phyloP scores from a whole-genome alignment of 495 filamentous ascomycete species.

The Astrocystis sublimbata region DNA sequence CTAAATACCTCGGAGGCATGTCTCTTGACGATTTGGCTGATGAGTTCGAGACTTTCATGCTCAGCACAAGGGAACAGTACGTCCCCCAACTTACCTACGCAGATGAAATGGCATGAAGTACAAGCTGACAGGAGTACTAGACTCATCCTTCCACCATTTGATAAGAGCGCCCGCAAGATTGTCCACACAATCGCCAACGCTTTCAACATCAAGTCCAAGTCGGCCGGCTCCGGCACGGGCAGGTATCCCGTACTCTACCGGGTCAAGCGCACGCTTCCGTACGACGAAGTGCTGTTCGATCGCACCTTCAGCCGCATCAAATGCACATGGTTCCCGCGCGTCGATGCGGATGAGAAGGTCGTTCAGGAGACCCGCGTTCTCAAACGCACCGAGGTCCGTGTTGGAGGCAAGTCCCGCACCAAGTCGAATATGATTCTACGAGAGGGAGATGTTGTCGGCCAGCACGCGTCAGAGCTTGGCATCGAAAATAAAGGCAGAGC shows the following conservation, averaged over 20 bases:
- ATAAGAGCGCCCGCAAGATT: constrained; percentile 68
- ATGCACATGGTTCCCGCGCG: constrained; percentile 49
- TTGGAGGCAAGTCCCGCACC: constrained; percentile 22
- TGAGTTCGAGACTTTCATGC: constrained; percentile 72
- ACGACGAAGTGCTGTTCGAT: constrained; percentile 50
- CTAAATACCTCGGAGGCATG: constrained; percentile 75
- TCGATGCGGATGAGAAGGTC: constrained; percentile 44
- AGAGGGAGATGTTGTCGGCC: constrained; percentile 91
- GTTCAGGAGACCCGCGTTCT: constrained; percentile 25
- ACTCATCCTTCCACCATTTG: constrained; percentile 80
- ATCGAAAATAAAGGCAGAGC: constrained; percentile 78
- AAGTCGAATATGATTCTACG: constrained; percentile 59
- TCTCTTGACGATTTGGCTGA: constrained; percentile 65
- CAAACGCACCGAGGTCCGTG: constrained; percentile 22
- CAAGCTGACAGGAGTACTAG: constrained; percentile 48
- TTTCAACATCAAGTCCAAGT: constrained; percentile 80
- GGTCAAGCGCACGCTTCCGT: constrained; percentile 60
- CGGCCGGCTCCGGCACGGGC: constrained; percentile 67
- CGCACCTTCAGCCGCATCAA: constrained; percentile 42
- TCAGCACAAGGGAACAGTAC: constrained; percentile 64
- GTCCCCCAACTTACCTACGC: constrained; percentile 20
- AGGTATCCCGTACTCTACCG: constrained; percentile 79
- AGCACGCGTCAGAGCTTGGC: constrained; percentile 78
- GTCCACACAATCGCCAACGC: constrained; percentile 73
- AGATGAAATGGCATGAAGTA: too few species aligned